phyloP scores from a whole-genome alignment of 148 eudicot species.

The Euryodendron excelsum region DNA sequence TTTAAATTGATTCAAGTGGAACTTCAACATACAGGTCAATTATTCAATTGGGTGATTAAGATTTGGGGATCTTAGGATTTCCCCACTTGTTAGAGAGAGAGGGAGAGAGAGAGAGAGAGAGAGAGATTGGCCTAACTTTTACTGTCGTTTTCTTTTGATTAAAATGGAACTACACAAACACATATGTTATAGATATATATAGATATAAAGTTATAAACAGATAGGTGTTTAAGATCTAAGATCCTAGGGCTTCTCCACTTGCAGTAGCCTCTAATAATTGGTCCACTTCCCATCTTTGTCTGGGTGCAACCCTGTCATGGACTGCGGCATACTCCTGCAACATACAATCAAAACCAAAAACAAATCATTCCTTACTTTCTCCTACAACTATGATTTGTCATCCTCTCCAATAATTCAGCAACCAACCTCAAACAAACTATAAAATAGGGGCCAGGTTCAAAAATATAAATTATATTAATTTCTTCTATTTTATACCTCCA shows the following conservation, averaged over 20 bases:
- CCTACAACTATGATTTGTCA: conserved; percentile 6
- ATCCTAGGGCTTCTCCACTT: conserved; percentile 25
- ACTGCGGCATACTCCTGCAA: conserved; percentile 68
- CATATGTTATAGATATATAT: conserved; percentile 9
- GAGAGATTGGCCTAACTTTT: conserved; percentile 9
- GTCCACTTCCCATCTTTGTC: conserved; percentile 61
- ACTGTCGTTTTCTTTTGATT: conserved; percentile 26
- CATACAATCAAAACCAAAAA: conserved; percentile 14
- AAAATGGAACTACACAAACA: conserved; percentile 24
- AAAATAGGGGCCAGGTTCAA: not conserved
- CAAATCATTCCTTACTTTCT: conserved; percentile 6
- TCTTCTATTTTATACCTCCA: conserved; percentile 49
- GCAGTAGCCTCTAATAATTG: conserved; percentile 41
- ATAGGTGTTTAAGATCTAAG: conserved; percentile 15
- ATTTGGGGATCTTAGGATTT: conserved; percentile 15
- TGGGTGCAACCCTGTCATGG: conserved; percentile 61
- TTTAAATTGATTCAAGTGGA: not conserved
- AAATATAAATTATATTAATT: not conserved
- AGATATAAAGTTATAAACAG: not conserved
- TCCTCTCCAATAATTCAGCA: conserved; percentile 27
- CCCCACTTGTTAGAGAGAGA: conserved; percentile 14
- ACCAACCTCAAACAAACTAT: not conserved
- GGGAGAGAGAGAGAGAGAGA: not conserved
- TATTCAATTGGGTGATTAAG: conserved; percentile 21
- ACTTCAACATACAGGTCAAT: conserved; percentile 8